These are phyloP conservation scores for Sphaerulina vaccinii DNA, from an alignment of 2,329 filamentous ascomycete genomes.

Conservation along the genomic window DNA sequence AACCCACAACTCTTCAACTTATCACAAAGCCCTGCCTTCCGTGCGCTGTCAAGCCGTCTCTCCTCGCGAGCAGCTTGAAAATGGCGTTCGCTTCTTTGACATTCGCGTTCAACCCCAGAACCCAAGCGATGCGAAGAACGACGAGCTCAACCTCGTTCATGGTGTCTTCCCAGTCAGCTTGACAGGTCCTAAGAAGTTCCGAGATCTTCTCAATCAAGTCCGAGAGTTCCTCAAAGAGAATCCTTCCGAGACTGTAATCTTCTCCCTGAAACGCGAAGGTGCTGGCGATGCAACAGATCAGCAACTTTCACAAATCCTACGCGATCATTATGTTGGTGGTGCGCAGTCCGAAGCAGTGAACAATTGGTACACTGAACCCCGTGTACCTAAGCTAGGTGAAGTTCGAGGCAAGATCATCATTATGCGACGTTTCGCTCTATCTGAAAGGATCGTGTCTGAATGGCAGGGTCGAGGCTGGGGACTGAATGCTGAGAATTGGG, in stretches of 20 bases:
- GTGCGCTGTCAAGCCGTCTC: constrained; percentile 88
- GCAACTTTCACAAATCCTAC: constrained; percentile 72
- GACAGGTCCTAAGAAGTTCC: constrained; percentile 76
- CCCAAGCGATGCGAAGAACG: constrained; percentile 54
- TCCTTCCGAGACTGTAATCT: constrained; percentile 76
- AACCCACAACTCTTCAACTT: constrained; percentile 91
- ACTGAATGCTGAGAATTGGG: constrained; percentile 68
- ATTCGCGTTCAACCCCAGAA: constrained; percentile 71
- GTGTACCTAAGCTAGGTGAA: constrained; percentile 74
- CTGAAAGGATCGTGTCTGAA: constrained; percentile 51
- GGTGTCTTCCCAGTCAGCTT: constrained; percentile 84
- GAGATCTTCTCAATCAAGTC: constrained; percentile 68
- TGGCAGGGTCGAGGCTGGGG: constrained; percentile 56
- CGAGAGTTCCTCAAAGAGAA: constrained; percentile 70
- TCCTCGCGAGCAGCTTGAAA: constrained; percentile 73
- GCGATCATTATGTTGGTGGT: constrained; percentile 65
- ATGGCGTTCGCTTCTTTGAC: constrained; percentile 93
- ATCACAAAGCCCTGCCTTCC: constrained; percentile 79
- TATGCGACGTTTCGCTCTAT: constrained; percentile 72
- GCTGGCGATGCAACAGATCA: constrained; percentile 75
- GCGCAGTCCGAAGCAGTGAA: constrained; percentile 40
- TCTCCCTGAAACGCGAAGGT: constrained; percentile 90
- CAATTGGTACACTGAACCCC: constrained; percentile 78
- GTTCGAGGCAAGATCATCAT: constrained; percentile 80
- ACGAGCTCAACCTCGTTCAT: constrained; percentile 80